Conservation (phyloP, 2,329 filamentous ascomycete species). For the Akanthomyces lecanii region DNA sequence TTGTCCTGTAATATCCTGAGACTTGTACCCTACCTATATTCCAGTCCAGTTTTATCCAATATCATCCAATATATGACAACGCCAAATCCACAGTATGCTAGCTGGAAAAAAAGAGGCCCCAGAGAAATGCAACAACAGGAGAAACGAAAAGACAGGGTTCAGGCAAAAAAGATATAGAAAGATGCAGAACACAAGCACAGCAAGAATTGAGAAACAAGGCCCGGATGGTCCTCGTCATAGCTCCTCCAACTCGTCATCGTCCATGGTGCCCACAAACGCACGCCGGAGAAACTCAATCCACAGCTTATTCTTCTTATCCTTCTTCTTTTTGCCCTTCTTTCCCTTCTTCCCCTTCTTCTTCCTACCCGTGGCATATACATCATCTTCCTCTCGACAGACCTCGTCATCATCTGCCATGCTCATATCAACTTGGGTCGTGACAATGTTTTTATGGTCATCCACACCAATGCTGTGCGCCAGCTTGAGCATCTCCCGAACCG, state of each 20-base stretch:
- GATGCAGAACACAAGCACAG: not conserved
- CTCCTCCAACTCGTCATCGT: constrained; percentile 59
- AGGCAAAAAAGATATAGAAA: not conserved
- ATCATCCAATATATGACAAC: not conserved
- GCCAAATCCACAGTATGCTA: not conserved
- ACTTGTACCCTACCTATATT: not conserved
- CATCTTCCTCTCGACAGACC: constrained; percentile 28
- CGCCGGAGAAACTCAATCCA: constrained; percentile 76
- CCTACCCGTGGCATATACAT: not conserved
- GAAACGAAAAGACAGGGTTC: not conserved
- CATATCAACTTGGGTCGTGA: not conserved
- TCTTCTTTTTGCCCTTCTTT: constrained; percentile 40
- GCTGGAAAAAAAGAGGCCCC: not conserved
- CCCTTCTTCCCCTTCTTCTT: constrained; percentile 19
- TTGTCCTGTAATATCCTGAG: not conserved
- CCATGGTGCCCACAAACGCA: constrained; percentile 73
- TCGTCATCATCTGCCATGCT: not conserved
- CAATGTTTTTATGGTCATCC: constrained; percentile 8
- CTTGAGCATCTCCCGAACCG: constrained; percentile 73
- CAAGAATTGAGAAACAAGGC: not conserved
- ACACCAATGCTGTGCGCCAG: constrained; percentile 61
- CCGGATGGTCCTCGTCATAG: constrained; percentile 24
- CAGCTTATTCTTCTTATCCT: constrained; percentile 57
- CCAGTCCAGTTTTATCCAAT: not conserved
- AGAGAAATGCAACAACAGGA: not conserved